Conservation (phyloP, 768 basidiomycete species). For the Fibroporia radiculosa region DNA sequence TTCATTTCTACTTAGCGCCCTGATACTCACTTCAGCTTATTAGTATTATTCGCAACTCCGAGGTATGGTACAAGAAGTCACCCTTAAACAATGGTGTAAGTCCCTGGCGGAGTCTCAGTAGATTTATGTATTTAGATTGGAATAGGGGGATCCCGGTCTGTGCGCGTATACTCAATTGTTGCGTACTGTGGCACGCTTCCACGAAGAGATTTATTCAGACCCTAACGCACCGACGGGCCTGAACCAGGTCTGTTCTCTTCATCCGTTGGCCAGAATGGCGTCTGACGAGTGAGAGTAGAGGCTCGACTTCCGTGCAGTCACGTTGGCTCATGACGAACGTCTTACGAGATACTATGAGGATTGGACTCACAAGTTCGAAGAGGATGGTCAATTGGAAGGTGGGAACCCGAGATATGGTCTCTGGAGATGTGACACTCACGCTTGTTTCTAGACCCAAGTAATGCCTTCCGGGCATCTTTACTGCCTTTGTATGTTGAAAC, state of each 20-base stretch:
- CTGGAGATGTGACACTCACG: slow-evolving; percentile 1
- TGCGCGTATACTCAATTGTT: slow-evolving; percentile 67
- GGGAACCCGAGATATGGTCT: neutral
- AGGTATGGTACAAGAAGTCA: slow-evolving; percentile 70
- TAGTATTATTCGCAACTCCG: slow-evolving; percentile 62
- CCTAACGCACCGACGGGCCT: slow-evolving; percentile 57
- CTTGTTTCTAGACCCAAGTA: slow-evolving; percentile 40
- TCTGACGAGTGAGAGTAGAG: slow-evolving; percentile 29
- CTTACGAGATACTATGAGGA: slow-evolving; percentile 57
- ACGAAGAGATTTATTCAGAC: slow-evolving; percentile 72
- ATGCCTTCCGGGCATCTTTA: slow-evolving; percentile 54
- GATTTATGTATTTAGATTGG: slow-evolving; percentile 4
- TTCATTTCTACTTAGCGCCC: neutral
- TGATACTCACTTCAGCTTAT: neutral
- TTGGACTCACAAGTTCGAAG: slow-evolving; percentile 51
- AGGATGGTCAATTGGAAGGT: slow-evolving; percentile 57
- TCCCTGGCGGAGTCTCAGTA: neutral
- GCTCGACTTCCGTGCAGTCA: slow-evolving; percentile 61
- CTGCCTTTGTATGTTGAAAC: slow-evolving; percentile 58
- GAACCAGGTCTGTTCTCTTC: slow-evolving; percentile 44
- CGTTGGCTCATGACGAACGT: slow-evolving; percentile 49
- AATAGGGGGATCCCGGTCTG: slow-evolving; percentile 66
- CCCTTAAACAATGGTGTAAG: slow-evolving; percentile 50
- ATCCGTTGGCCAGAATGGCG: neutral
- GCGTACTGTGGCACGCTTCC: slow-evolving; percentile 65